phyloP scores from a whole-genome alignment of 139 green algal genomes.

The Chlamydomonas sp. region DNA sequence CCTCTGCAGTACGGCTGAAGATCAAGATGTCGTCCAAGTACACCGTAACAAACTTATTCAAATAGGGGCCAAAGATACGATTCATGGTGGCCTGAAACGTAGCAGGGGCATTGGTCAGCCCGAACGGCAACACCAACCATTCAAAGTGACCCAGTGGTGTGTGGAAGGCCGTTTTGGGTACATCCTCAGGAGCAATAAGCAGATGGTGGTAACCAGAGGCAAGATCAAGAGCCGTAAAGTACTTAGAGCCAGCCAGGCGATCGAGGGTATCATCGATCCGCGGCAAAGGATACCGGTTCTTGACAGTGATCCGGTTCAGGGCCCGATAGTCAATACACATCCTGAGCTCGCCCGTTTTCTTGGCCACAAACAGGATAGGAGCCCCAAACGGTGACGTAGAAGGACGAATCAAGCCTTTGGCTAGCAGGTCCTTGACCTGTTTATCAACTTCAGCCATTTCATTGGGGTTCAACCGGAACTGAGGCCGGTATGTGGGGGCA shows the following conservation, averaged over 20 bases:
- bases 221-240: conserved; percentile 3
- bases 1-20: conserved; percentile 43
- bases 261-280: conserved; percentile 35
- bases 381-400: conserved; percentile 18
- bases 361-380: conserved; percentile 21
- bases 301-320: conserved; percentile 42
- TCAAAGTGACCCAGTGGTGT: conserved; percentile 53
- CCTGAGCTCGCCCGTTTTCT: conserved; percentile 43
- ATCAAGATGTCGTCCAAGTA: conserved; percentile 71
- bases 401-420: conserved; percentile 21
- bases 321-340: conserved; percentile 44
- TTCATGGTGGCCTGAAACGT: conserved; percentile 52
- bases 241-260: background rate
- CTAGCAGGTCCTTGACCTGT: conserved; percentile 2
- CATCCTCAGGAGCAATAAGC: conserved; percentile 6
- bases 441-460: conserved; percentile 4
- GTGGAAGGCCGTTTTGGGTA: conserved; percentile 37
- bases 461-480: background rate
- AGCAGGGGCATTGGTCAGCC: conserved; percentile 20
- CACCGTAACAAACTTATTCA: conserved; percentile 61
- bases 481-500: background rate
- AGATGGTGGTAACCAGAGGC: conserved; percentile 18
- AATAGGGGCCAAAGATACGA: conserved; percentile 41
- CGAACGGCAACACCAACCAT: conserved; percentile 50
- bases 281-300: conserved; percentile 42